These are phyloP conservation scores for Claviceps sorghi DNA, from an alignment of 2,329 filamentous ascomycete genomes.

Conservation along the genomic window DNA sequence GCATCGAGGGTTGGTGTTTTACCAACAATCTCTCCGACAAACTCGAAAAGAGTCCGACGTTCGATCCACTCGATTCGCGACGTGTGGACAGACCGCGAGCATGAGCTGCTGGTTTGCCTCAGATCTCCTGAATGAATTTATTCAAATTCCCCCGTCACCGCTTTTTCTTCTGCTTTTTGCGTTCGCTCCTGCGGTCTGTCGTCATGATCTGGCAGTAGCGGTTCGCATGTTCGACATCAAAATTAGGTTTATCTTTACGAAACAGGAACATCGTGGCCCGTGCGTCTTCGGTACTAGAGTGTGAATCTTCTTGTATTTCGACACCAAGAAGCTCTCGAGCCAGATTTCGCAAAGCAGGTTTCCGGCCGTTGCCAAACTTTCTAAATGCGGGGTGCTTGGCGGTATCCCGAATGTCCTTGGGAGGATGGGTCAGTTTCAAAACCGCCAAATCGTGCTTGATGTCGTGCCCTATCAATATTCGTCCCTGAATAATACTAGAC, in stretches of 20 bases:
- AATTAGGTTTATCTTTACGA: constrained; percentile 64
- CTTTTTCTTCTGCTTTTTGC: constrained; percentile 16
- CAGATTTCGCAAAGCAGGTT: constrained; percentile 49
- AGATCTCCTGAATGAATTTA: neutral
- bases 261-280: constrained; percentile 83
- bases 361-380: constrained; percentile 50
- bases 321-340: constrained; percentile 42
- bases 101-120: neutral
- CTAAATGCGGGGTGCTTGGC: constrained; percentile 62
- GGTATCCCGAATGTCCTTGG: constrained; percentile 70
- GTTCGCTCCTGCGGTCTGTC: constrained; percentile 20
- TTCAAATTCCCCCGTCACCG: neutral
- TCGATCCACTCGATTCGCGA: neutral
- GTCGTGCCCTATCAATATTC: constrained; percentile 72
- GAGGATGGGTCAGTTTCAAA: constrained; percentile 64
- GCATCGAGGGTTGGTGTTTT: neutral
- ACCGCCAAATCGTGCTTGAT: constrained; percentile 65
- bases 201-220: constrained; percentile 34
- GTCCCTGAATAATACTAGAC: constrained; percentile 49
- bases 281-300: constrained; percentile 65
- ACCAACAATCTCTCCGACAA: neutral
- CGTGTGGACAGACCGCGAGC: neutral
- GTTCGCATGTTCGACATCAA: constrained; percentile 67
- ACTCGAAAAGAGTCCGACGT: neutral
- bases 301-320: constrained; percentile 48